Conservation (phyloP, 2,329 filamentous ascomycete genomes). For the Orbilia blumenaviensis region DNA sequence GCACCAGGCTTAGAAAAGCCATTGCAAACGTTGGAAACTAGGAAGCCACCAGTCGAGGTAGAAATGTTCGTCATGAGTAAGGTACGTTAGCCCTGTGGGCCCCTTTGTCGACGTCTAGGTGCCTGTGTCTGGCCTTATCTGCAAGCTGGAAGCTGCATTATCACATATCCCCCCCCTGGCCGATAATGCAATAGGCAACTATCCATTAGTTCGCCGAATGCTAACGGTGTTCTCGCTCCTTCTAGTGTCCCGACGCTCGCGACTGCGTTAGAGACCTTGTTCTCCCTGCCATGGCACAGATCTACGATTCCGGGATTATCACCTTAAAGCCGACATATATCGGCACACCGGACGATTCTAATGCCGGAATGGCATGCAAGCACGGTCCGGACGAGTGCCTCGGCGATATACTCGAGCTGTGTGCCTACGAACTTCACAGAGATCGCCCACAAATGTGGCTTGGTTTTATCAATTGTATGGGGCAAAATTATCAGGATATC, state of each 20-base stretch:
- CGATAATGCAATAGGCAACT: background rate
- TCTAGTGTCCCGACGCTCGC: conserved; percentile 84
- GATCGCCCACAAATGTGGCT: conserved; percentile 79
- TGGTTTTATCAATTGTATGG: conserved; percentile 91
- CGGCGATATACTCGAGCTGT: conserved; percentile 93
- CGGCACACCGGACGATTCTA: conserved; percentile 72
- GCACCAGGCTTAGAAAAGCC: conserved; percentile 3
- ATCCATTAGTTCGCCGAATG: background rate
- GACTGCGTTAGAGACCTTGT: conserved; percentile 83
- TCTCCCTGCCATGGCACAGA: conserved; percentile 83
- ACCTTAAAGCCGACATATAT: conserved; percentile 93
- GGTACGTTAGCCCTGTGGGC: conserved; percentile 4
- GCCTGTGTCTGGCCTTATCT: background rate
- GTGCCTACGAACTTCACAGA: conserved; percentile 82
- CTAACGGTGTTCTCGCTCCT: background rate
- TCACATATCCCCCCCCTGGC: conserved; percentile 41
- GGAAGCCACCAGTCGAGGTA: conserved; percentile 38
- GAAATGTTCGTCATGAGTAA: conserved; percentile 53
- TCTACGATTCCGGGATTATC: conserved; percentile 75
- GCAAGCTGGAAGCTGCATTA: background rate
- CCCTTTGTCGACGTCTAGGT: background rate
- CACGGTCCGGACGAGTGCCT: conserved; percentile 91
- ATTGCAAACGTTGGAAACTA: background rate
- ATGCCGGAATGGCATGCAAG: conserved; percentile 85
- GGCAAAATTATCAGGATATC: conserved; percentile 77